phyloP scores from a whole-genome alignment of 495 filamentous ascomycete genomes.

The Sordaria brevicollis region DNA sequence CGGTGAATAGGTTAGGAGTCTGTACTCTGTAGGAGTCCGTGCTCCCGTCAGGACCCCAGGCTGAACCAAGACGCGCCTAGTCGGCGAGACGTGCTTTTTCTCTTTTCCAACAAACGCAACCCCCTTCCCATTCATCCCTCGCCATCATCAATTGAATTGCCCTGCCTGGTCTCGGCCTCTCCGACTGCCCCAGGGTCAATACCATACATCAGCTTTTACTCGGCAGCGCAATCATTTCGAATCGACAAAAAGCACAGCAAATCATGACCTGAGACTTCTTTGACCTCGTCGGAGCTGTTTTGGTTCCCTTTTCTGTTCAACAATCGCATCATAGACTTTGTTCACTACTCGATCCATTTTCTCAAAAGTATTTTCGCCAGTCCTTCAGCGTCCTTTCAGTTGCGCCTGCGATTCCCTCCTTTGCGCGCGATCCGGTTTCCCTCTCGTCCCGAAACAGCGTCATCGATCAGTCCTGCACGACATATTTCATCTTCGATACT shows the following conservation, averaged over 20 bases:
- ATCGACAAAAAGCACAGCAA: not conserved
- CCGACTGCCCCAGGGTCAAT: not conserved
- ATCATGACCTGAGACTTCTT: not conserved
- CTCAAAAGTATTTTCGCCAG: not conserved
- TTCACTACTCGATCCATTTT: not conserved
- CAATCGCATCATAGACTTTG: not conserved
- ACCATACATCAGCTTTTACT: not conserved
- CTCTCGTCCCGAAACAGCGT: not conserved
- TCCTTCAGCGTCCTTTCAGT: not conserved
- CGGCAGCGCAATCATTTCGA: not conserved
- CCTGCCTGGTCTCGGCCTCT: not conserved
- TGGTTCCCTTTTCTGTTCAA: not conserved
- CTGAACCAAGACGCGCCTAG: not conserved
- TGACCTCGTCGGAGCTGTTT: not conserved
- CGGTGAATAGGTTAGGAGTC: too few species aligned
- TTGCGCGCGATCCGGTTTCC: not conserved
- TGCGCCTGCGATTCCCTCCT: not conserved
- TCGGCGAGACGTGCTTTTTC: not conserved
- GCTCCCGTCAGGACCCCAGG: not conserved
- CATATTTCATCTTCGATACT: not conserved
- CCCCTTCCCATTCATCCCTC: not conserved
- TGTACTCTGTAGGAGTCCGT: not conserved
- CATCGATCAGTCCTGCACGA: not conserved
- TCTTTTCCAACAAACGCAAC: not conserved
- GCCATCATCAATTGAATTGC: not conserved